phyloP scores from a whole-genome alignment of 768 basidiomycete genomes.

The Suillus variegatus region DNA sequence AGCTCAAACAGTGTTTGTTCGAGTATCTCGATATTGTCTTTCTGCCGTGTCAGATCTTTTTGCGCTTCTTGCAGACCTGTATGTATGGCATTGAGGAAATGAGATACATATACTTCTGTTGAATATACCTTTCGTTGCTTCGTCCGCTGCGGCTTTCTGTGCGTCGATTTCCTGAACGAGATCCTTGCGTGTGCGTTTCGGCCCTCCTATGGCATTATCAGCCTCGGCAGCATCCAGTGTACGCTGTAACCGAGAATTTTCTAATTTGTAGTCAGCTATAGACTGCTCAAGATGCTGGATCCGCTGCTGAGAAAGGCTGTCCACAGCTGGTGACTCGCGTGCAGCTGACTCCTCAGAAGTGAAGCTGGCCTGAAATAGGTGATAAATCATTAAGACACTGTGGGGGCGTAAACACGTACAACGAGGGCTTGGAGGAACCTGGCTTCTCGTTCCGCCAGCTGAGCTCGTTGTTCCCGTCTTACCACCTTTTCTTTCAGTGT shows the following conservation, averaged over 20 bases:
- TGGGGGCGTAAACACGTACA: constrained; percentile 39
- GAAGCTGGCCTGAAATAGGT: constrained; percentile 55
- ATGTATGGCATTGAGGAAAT: constrained; percentile 4
- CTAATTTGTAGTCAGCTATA: constrained; percentile 54
- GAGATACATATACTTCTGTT: neutral
- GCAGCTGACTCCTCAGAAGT: constrained; percentile 53
- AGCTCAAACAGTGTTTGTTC: constrained; percentile 82
- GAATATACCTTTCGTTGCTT: constrained; percentile 42
- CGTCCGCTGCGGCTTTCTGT: constrained; percentile 38
- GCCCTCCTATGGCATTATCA: constrained; percentile 27
- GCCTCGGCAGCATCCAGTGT: constrained; percentile 50
- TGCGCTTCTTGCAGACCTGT: constrained; percentile 49
- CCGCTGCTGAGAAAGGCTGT: constrained; percentile 40
- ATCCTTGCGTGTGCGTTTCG: constrained; percentile 33
- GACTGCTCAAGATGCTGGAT: constrained; percentile 57
- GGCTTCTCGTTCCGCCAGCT: constrained; percentile 59
- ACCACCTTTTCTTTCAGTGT: constrained; percentile 39
- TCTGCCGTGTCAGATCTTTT: constrained; percentile 36
- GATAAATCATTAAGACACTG: neutral
- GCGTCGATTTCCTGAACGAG: constrained; percentile 40
- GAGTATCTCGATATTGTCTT: constrained; percentile 63
- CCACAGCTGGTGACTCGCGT: constrained; percentile 26
- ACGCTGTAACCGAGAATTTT: constrained; percentile 45
- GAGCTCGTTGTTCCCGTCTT: constrained; percentile 40
- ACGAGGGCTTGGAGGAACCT: constrained; percentile 68